phyloP scores from a whole-genome alignment of 805 yeast genomes.

The Ogataea salicorniae region DNA sequence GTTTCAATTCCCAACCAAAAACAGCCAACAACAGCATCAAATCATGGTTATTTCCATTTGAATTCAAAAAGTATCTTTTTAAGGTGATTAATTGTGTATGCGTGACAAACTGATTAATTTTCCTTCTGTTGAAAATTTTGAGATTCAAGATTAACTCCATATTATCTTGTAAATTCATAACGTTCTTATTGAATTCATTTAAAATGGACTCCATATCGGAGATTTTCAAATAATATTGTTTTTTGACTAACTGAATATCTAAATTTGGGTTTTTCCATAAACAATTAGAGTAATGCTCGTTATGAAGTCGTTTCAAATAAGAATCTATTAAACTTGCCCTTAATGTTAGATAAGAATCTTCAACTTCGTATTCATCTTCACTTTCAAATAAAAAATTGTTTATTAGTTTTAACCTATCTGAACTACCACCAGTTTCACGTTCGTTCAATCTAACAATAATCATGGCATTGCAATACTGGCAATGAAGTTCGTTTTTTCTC shows the following conservation, averaged over 20 bases:
- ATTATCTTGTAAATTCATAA: constrained; percentile 12
- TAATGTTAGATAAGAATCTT: constrained; percentile 10
- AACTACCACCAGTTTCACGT: neutral
- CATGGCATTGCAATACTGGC: constrained; percentile 30
- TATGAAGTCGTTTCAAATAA: constrained; percentile 19
- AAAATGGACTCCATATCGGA: constrained; percentile 25
- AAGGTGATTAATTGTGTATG: constrained; percentile 6
- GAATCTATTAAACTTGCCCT: constrained; percentile 23
- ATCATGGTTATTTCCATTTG: constrained; percentile 8
- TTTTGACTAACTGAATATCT: constrained; percentile 14
- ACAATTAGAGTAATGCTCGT: constrained; percentile 28
- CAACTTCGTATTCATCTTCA: constrained; percentile 21
- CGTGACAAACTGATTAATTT: constrained; percentile 2
- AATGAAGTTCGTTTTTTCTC: constrained; percentile 29
- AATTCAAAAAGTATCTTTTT: constrained; percentile 1
- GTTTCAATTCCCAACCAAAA: constrained; percentile 34
- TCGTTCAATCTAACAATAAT: constrained; percentile 26
- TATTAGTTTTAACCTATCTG: constrained; percentile 6
- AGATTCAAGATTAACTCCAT: constrained; percentile 8
- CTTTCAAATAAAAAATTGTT: constrained; percentile 12
- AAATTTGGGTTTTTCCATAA: constrained; percentile 18
- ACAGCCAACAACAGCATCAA: constrained; percentile 19
- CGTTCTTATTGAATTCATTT: constrained; percentile 10
- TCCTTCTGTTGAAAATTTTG: constrained; percentile 13
- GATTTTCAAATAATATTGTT: constrained; percentile 22